Evolutionary conservation across 1,139 yeast genomes (phyloP), one percentile per base, ranked within the genome.

Genomic region (Blastobotrys ciferrii): DNA sequence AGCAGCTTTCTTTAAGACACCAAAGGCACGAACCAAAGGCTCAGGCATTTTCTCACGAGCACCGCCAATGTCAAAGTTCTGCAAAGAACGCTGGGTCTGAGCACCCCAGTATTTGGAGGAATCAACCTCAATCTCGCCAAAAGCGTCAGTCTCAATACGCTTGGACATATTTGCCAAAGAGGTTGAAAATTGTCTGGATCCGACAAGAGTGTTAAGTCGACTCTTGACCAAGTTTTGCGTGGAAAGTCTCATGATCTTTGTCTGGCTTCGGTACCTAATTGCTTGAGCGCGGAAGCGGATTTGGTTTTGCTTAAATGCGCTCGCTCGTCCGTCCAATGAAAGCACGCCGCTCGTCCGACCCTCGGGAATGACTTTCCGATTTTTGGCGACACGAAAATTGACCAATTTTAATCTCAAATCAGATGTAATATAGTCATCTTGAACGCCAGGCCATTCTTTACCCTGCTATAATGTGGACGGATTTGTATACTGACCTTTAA

Each of bases 31-130:
- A 60, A 92, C 84, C 52, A 92, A 77, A 32, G 98, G 97, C 59
- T 81, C 81, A 45, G 98, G 98, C 84, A 92, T 84, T 56, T 80
- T 78, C 65, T 94, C 98, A 57, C 91, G 82, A 25, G 78, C 76
- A 50, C 97, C 98, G 58, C 98, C 98, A 64, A 92, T 92, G 70
- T 89, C 87, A 76, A 92, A 92, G 77, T 92, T 92, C 72, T 84
- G 86, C 62, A 82, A 78, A 12, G 98, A 72, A 49, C 75, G 81
- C 69, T 94, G 97, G 53, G 98, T 92, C 74, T 92, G 98, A 39
- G 98, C 98, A 53, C 98, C 98, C 87, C 96, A 91, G 76, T 91
- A 91, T 67, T 81, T 83, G 64, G 85, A 77, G 53, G 79, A 73
- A 51, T 89, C 95, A 46, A 91, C 98, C 65, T 87, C 87, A 63